phyloP scores from a whole-genome alignment of 2,329 filamentous ascomycete species.

The Pestalotiopsis fici region DNA sequence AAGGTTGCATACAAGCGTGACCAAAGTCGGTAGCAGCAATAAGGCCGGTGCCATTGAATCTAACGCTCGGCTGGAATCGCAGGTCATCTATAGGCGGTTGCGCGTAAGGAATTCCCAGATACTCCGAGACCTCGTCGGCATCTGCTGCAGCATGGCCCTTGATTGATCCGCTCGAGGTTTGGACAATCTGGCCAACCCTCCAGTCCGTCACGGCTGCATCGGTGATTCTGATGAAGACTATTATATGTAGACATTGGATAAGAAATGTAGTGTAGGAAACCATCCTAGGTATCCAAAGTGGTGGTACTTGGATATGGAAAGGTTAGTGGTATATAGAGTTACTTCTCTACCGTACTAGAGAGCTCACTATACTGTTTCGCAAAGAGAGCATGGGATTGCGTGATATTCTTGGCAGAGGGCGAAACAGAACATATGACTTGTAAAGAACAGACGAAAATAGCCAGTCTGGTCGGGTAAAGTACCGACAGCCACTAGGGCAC shows the following conservation, averaged over 20 bases:
- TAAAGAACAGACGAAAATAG: not conserved
- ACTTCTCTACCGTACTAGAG: not conserved
- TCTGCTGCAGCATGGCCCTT: slow-evolving; percentile 6
- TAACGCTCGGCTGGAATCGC: slow-evolving; percentile 14
- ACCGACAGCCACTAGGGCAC: not conserved
- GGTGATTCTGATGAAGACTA: not conserved
- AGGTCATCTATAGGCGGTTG: slow-evolving; percentile 14
- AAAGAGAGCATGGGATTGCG: not conserved
- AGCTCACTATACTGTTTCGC: not conserved
- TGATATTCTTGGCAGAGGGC: not conserved
- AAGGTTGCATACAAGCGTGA: slow-evolving; percentile 1
- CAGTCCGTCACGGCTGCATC: not conserved
- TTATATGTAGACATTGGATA: not conserved
- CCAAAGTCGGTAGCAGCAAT: slow-evolving; percentile 6
- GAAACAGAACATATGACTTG: not conserved
- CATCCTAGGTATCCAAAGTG: not conserved
- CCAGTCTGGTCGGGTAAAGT: not conserved
- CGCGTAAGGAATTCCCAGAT: slow-evolving; percentile 19
- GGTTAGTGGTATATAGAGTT: not conserved
- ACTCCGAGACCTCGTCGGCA: slow-evolving; percentile 2
- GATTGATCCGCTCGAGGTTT: slow-evolving; percentile 5
- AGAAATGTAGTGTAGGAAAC: not conserved
- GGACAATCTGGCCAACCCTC: slow-evolving; percentile 2
- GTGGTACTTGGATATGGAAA: too few relatives aligned
- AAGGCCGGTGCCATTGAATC: not conserved